A percentile compares a stretch with the other conserved stretches of the same genome.
These are phyloP conservation scores for Puya raimondii DNA, from an alignment of 176 grass and related monocot genomes.

Conservation along the genomic window DNA sequence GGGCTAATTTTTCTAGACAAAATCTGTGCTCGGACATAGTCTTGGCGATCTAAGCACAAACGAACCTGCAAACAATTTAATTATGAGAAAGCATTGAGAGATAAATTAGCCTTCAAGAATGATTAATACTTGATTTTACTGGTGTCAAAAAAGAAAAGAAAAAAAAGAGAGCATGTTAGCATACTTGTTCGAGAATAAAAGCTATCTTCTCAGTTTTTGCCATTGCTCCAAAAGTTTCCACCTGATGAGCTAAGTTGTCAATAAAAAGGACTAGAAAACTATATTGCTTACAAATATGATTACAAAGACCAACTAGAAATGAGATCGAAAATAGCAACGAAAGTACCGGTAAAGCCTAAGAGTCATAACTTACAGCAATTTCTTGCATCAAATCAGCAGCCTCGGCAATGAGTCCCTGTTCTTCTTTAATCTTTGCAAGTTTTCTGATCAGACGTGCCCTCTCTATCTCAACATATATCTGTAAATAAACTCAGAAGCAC, in stretches of 20 bases:
- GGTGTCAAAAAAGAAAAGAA: background rate
- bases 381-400: conserved; percentile 99
- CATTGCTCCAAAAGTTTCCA: conserved; percentile 98
- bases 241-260: conserved; percentile 32
- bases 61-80: conserved; percentile 49
- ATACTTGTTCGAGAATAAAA: conserved; percentile 94
- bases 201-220: conserved; percentile 95
- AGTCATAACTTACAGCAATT: conserved; percentile 79
- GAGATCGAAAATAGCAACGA: background rate
- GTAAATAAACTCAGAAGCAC: background rate
- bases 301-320: background rate
- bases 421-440: conserved; percentile 95
- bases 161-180: background rate
- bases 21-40: conserved; percentile 86
- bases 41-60: conserved; percentile 76
- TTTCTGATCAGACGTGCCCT: conserved; percentile 91
- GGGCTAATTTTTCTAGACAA: conserved; percentile 89
- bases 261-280: background rate
- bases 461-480: conserved; percentile 99
- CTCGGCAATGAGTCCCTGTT: conserved; percentile 69
- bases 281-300: background rate
- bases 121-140: background rate
- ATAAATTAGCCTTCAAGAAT: background rate
- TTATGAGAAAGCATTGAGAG: background rate
- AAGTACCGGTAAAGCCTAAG: background rate